Evolutionary conservation across 1,139 yeast genomes (phyloP).

Genomic region (Saccharomyces hybrid): DNA sequence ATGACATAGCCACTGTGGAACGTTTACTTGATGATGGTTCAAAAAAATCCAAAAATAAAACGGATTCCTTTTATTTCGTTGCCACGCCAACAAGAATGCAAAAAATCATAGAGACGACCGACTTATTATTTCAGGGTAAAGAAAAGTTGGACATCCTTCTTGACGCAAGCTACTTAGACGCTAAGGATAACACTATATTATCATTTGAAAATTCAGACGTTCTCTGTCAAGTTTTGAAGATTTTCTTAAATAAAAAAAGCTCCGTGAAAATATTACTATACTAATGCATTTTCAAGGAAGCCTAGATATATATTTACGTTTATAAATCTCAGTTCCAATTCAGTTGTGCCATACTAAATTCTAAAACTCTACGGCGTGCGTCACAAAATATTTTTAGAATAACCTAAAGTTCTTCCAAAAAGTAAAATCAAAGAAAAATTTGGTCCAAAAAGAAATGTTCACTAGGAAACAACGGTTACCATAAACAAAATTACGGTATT

Average conservation of each 20-base stretch:
- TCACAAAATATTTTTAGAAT: neutral
- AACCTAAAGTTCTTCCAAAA: neutral
- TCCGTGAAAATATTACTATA: slow-evolving; percentile 30
- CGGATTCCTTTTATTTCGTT: slow-evolving; percentile 35
- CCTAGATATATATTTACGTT: neutral
- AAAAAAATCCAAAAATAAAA: slow-evolving; percentile 10
- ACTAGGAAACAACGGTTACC: neutral
- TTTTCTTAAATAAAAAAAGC: slow-evolving; percentile 26
- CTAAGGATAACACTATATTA: slow-evolving; percentile 35
- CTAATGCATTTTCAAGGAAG: slow-evolving; percentile 7
- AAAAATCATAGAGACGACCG: slow-evolving; percentile 42
- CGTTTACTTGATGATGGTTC: slow-evolving; percentile 12
- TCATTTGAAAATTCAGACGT: slow-evolving; percentile 24
- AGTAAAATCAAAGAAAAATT: neutral
- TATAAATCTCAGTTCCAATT: neutral
- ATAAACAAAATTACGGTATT: neutral
- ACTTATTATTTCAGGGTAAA: slow-evolving; percentile 36
- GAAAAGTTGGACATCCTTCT: slow-evolving; percentile 51
- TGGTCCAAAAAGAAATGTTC: neutral
- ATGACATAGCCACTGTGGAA: slow-evolving; percentile 42
- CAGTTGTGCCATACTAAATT: neutral
- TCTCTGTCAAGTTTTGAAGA: slow-evolving; percentile 24
- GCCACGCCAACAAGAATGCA: slow-evolving; percentile 55
- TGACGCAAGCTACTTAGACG: slow-evolving; percentile 55
- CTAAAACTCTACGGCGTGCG: neutral